Conservation (phyloP, 1,139 yeast species). For the Saccharomycopsis hybrid region DNA sequence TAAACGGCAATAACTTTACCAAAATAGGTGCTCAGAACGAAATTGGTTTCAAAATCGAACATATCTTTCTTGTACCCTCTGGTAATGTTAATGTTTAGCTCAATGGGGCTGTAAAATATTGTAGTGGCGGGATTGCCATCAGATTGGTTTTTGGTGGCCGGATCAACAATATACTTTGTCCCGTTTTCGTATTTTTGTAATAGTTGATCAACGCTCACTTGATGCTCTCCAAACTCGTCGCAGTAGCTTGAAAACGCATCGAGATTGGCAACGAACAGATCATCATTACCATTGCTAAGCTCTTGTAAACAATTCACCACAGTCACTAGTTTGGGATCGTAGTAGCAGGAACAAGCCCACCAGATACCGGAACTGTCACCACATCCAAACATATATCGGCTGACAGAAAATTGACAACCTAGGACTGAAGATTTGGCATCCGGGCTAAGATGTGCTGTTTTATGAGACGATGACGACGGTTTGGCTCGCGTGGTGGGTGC, state of each 20-base stretch:
- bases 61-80: background rate
- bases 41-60: background rate
- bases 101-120: too few species aligned
- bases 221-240: too few species aligned
- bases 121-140: too few species aligned
- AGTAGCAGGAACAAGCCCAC: background rate
- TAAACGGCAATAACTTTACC: slow-evolving; percentile 5
- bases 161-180: slow-evolving; percentile 2
- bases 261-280: too few species aligned
- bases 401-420: background rate
- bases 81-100: background rate
- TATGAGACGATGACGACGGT: too few species aligned
- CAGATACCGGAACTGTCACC: background rate
- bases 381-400: background rate
- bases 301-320: background rate
- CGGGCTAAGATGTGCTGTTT: too few species aligned
- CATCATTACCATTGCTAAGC: background rate
- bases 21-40: background rate
- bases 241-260: background rate
- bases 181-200: background rate
- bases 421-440: too few species aligned
- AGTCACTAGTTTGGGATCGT: slow-evolving; percentile 1
- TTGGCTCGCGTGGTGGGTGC: too few species aligned
- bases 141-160: background rate
- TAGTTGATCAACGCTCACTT: background rate